Evolutionary conservation across 2,329 filamentous ascomycete genomes (phyloP), one percentile per base, ranked within the genome.

Genomic region (Fusarium goolgardi): DNA sequence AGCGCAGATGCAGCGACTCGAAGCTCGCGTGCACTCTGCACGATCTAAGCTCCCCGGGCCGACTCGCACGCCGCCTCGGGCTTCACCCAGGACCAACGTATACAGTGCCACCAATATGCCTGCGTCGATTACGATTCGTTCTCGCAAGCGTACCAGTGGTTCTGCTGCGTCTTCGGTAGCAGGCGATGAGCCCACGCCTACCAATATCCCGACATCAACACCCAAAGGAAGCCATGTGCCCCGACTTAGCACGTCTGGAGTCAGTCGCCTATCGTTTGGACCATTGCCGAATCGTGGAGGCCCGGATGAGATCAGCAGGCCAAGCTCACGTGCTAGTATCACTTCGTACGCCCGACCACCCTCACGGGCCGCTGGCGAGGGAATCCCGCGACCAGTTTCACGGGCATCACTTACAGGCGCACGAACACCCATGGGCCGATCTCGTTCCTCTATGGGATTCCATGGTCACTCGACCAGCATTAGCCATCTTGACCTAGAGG

Each of bases 1-100:
- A 60, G 94, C 93, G 29, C 96, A 98, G 81, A 97, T 98, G 94
- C 93, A 97, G 79, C 92, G 93, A 71, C 89, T 99, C 64, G 96
- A 98, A 78, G 93, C 96, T 67, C 88, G 96, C 44, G 95, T 99
- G 12, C 94, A 98, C 64, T 93, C 91, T 25, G 96, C 91, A 20
- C 90, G 94, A 71, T 97, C 95, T 39, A 97, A 96, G 79, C 86
- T 99, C 21, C 96, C 96, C 4, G 93, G 91, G 2, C 93, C 94
- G 4, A 85, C 88, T 10, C 85, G 84, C 55, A 96, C 91, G 1
- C 94, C 94, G 6, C 93, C 94, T 20, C 89, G 90, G 47, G 86
- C 87, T 6, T 97, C 94, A n/a, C 93, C 94, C 23, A 87, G 92
- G 54, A 77, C 78, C 3, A 82, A 81, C 6, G 72, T 79, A 15